These are phyloP conservation scores for Pseudopyrenochaeta lycopersici DNA, from an alignment of 2,329 filamentous ascomycete species.

Conservation along the genomic window DNA sequence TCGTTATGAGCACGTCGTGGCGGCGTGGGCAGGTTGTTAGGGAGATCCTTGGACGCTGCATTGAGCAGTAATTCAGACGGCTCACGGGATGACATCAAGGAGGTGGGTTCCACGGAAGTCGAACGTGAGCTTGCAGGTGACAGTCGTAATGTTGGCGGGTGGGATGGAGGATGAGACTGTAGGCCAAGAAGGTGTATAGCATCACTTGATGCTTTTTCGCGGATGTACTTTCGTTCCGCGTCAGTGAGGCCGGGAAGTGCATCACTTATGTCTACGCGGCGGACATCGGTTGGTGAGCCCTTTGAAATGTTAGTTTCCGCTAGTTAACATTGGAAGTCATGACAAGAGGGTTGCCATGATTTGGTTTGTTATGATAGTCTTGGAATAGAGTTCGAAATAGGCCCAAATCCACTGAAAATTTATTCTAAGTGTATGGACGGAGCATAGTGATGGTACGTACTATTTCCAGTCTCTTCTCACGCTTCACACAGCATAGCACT, in stretches of 20 bases:
- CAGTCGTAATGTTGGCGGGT: conserved; percentile 18
- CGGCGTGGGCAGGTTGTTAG: conserved; percentile 29
- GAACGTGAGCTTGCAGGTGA: conserved; percentile 21
- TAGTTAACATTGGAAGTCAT: no score
- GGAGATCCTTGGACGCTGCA: conserved; percentile 31
- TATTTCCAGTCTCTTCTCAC: conserved; percentile 33
- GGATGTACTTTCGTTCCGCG: conserved; percentile 37
- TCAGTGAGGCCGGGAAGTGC: conserved; percentile 40
- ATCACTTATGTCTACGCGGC: conserved; percentile 38
- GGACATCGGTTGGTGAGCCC: conserved; percentile 42
- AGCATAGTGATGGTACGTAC: conserved; percentile 10
- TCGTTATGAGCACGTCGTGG: conserved; percentile 27
- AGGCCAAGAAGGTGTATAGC: conserved; percentile 34
- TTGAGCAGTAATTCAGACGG: conserved; percentile 32
- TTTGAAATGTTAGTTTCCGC: conserved; percentile 13
- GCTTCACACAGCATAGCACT: conserved; percentile 38
- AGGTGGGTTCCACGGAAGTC: conserved; percentile 11
- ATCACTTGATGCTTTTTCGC: conserved; percentile 41
- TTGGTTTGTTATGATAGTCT: no score
- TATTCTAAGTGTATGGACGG: no score
- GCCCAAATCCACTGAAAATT: no score
- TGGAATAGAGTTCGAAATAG: no score
- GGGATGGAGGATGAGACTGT: conserved; percentile 22
- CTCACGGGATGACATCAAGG: conserved; percentile 20
- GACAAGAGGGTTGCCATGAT: no score